Percentiles rank a stretch among this genome's conserved stretches.
These are phyloP conservation scores for Acer campestre DNA, from an alignment of 345 rosid species.

Conservation along the genomic window DNA sequence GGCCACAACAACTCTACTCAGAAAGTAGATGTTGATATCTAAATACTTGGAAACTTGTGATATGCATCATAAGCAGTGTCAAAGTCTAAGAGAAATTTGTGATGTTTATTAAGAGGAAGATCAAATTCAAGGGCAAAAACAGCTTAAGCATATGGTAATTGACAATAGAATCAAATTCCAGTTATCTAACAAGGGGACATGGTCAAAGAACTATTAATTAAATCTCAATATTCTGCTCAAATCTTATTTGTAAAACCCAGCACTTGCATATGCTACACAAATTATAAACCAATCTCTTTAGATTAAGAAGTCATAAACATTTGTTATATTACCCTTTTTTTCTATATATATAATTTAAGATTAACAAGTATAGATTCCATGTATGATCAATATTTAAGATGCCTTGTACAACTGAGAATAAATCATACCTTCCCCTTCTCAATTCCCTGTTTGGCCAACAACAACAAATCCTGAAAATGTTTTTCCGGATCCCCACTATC, in stretches of 20 bases:
- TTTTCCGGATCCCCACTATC: slow-evolving; percentile 84
- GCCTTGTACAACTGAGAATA: neutral
- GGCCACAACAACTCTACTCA: neutral
- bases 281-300: neutral
- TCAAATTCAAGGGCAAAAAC: neutral
- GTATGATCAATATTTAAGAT: neutral
- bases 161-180: neutral
- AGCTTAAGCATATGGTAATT: neutral
- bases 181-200: neutral
- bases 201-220: slow-evolving; percentile 9
- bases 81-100: neutral
- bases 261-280: neutral
- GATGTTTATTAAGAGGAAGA: neutral
- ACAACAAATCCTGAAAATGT: slow-evolving; percentile 78
- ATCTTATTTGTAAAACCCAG: neutral
- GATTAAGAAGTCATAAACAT: neutral
- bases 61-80: neutral
- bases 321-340: neutral
- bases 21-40: neutral
- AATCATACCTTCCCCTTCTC: slow-evolving; percentile 82
- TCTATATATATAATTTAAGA: neutral
- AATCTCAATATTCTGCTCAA: slow-evolving; percentile 8
- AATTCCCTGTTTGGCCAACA: slow-evolving; percentile 80
- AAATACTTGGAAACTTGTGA: neutral
- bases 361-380: neutral